These are phyloP conservation scores for Sclerotinia sclerotiorum DNA, from an alignment of 2,329 filamentous ascomycete species.

Conservation along the genomic window DNA sequence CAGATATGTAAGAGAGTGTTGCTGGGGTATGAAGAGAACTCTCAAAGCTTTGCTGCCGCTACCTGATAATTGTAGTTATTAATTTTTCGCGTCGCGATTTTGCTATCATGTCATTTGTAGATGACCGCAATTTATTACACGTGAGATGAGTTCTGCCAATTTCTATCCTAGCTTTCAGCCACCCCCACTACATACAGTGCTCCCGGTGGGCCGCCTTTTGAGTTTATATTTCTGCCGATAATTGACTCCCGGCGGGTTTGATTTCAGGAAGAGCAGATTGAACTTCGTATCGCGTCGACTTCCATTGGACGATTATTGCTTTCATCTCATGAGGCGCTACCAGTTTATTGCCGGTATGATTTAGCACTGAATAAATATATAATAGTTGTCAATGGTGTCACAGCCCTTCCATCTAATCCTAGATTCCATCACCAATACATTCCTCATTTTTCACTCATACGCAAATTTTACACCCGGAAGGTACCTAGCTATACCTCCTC, in stretches of 20 bases:
- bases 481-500: not conserved
- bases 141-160: slow-evolving; percentile 3
- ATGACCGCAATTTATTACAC: not conserved
- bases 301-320: not conserved
- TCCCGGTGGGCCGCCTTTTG: slow-evolving; percentile 1
- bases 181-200: slow-evolving; percentile 4
- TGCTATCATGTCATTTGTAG: slow-evolving; percentile 13
- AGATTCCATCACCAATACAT: not conserved
- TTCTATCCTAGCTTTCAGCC: not conserved
- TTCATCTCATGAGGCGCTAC: not conserved
- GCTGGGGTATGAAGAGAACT: slow-evolving; percentile 16
- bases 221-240: not conserved
- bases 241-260: not conserved
- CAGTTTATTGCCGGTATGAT: not conserved
- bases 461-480: not conserved
- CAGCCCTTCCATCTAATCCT: not conserved
- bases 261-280: too few species aligned
- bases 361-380: not conserved
- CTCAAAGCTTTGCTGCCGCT: slow-evolving; percentile 17
- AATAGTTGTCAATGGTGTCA: not conserved
- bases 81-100: slow-evolving; percentile 25
- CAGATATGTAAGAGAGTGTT: slow-evolving; percentile 10
- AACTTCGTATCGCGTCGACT: not conserved
- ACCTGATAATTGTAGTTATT: slow-evolving; percentile 21
- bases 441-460: not conserved